These are phyloP conservation scores for Stagonosporopsis tanaceti DNA, from an alignment of 2,329 filamentous ascomycete genomes.

Conservation along the genomic window DNA sequence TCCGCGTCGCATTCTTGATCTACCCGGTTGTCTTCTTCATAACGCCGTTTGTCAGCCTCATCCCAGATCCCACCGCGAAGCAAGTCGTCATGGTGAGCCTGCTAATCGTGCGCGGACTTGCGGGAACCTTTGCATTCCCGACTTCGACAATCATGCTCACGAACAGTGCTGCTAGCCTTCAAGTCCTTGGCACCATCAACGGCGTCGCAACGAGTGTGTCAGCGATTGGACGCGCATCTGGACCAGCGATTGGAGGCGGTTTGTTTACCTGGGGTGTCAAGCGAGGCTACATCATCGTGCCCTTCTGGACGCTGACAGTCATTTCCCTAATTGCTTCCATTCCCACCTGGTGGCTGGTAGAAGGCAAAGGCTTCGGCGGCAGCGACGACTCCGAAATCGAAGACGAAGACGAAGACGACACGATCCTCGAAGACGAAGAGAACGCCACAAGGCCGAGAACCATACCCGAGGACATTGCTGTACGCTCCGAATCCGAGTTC, in stretches of 20 bases:
- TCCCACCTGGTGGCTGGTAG: conserved; percentile 75
- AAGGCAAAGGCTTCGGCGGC: conserved; percentile 72
- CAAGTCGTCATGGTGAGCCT: conserved; percentile 69
- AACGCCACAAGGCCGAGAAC: conserved; percentile 6
- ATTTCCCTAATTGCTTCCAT: conserved; percentile 72
- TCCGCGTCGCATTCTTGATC: conserved; percentile 69
- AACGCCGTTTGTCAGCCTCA: conserved; percentile 81
- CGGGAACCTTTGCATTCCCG: conserved; percentile 85
- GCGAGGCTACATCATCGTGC: conserved; percentile 76
- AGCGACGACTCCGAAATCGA: conserved; percentile 44
- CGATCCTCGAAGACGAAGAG: conserved; percentile 27
- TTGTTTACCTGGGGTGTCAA: conserved; percentile 80
- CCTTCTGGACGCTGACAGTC: conserved; percentile 79
- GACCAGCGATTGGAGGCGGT: conserved; percentile 76
- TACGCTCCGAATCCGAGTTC: conserved; percentile 49
- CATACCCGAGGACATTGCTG: conserved; percentile 24
- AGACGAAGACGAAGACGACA: conserved; percentile 44
- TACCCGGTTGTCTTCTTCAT: conserved; percentile 80
- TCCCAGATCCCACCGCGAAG: conserved; percentile 60
- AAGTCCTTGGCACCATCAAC: conserved; percentile 86
- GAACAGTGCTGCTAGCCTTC: conserved; percentile 79
- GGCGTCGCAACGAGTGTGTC: conserved; percentile 86
- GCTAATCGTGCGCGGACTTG: conserved; percentile 77
- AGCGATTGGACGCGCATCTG: conserved; percentile 79
- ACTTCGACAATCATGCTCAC: conserved; percentile 90